These are phyloP conservation scores for Jatropha multifida DNA, from an alignment of 441 rosid genomes.

Conservation along the genomic window DNA sequence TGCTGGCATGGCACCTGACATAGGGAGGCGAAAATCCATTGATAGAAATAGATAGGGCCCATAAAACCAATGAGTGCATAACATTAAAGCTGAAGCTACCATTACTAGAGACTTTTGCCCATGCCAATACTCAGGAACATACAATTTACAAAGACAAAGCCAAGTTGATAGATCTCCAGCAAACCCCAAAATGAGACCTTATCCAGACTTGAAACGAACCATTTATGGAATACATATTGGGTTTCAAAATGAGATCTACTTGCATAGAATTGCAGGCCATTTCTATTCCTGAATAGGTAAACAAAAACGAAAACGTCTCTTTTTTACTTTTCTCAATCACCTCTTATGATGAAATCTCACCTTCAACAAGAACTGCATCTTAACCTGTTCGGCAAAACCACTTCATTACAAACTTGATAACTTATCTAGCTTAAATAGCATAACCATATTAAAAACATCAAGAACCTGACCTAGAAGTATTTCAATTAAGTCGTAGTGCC, in stretches of 20 bases:
- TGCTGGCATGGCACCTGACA: no score
- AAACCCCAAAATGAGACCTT: conserved; percentile 58
- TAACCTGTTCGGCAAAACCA: conserved; percentile 55
- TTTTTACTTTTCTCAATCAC: conserved; percentile 30
- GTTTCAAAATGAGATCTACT: not conserved
- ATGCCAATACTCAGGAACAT: not conserved
- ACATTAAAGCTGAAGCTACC: not conserved
- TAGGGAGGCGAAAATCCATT: no score
- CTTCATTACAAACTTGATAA: conserved; percentile 9
- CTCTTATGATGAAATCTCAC: conserved; percentile 89
- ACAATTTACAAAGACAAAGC: conserved; percentile 23
- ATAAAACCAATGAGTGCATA: not conserved
- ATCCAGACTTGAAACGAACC: not conserved
- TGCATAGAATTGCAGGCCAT: not conserved
- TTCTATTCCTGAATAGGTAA: not conserved
- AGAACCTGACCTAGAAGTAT: not conserved
- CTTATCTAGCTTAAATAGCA: not conserved
- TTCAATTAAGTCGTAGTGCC: not conserved
- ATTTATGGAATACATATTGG: not conserved
- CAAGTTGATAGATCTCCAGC: conserved; percentile 37
- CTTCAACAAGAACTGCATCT: conserved; percentile 95
- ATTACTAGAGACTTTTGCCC: not conserved
- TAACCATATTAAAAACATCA: not conserved
- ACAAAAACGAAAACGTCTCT: not conserved
- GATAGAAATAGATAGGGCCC: not conserved